Evolutionary conservation across 108 stramenopile species (phyloP).

Genomic region (Stephanodiscus triporus): DNA sequence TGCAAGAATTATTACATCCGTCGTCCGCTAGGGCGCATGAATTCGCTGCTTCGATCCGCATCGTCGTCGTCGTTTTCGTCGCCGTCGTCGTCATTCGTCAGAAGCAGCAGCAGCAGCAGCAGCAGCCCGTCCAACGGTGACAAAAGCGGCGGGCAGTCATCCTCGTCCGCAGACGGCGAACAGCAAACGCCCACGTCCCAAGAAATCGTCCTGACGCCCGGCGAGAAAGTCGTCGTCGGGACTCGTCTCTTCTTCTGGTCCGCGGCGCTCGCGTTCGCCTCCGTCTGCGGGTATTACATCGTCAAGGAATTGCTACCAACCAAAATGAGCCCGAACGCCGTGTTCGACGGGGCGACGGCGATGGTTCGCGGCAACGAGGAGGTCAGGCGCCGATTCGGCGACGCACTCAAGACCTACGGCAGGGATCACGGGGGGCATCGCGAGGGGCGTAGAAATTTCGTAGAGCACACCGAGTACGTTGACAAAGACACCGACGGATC

Average conservation of each 20-base stretch:
- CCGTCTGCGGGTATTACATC: conserved; percentile 85
- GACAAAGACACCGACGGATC: conserved; percentile 76
- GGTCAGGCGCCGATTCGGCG: conserved; percentile 84
- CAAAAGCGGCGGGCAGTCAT: not conserved
- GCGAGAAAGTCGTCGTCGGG: conserved; percentile 87
- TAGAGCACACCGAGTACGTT: conserved; percentile 91
- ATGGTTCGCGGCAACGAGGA: conserved; percentile 64
- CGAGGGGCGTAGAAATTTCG: conserved; percentile 94
- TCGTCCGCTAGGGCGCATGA: too few relatives aligned
- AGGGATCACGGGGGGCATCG: conserved; percentile 93
- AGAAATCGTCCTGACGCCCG: conserved; percentile 88
- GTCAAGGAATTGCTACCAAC: conserved; percentile 60
- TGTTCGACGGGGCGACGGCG: conserved; percentile 75
- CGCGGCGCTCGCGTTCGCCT: conserved; percentile 71
- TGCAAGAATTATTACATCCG: too few relatives aligned
- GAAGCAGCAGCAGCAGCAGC: not conserved
- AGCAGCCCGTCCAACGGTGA: not conserved
- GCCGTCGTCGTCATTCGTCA: not conserved
- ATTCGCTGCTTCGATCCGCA: not conserved
- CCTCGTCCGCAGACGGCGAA: not conserved
- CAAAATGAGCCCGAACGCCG: conserved; percentile 90
- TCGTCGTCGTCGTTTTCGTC: not conserved
- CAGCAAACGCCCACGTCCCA: conserved; percentile 24
- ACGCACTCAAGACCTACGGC: conserved; percentile 90
- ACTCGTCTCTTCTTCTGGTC: conserved; percentile 80